Base-by-base conservation (phyloP, 768 basidiomycete species). In the Astraeus odoratus region DNA sequence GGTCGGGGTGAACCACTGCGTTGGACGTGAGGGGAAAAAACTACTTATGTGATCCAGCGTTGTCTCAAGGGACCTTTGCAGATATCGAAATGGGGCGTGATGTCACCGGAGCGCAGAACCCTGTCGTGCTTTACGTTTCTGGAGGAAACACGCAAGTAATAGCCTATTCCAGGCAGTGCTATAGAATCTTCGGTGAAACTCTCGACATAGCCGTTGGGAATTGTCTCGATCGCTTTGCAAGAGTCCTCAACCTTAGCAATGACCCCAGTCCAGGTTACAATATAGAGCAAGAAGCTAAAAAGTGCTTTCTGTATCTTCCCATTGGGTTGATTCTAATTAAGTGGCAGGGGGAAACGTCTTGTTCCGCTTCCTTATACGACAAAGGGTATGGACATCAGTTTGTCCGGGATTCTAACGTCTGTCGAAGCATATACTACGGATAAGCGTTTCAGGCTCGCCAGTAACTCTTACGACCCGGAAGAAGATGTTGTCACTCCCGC, bases 131-230 rank as follows among this genome's bases (percentile, higher is more conserved):
- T 27, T 99, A 99, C 58, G 96, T 99, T 16, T 98, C 96, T 0
- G 96, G 96, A 10, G 96, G 96, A 4, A 99, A 99, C 65, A 98
- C 96, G 0, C 96, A 99, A 66, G 94, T 99, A 13, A 98, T 99
- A 56, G 96, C 96, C 1, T 99, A 99, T 65, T 98, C 94, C 18
- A 84, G 87, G 48, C 93, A 98, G 63, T 81, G 93, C 51, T 99
- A 99, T 63, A 81, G 96, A 34, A 99, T 99, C 49, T 99, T 99
- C 58, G 96, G 96, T 13, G 96, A 99, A 67, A 98, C 96, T 2
- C 75, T 99, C 44, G 96, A 99, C 59, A 98, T 99, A 46, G 96
- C 96, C n/a, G 93, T 98, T 26, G 96, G 96, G 29, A 99, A 99
- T 61, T 98, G 96, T 60, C 71, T 99, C 19, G 96, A 99, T 64